A percentile compares a stretch with the other conserved stretches of the same genome.
phyloP scores from a whole-genome alignment of 805 yeast genomes.

The Candida boleticola region DNA sequence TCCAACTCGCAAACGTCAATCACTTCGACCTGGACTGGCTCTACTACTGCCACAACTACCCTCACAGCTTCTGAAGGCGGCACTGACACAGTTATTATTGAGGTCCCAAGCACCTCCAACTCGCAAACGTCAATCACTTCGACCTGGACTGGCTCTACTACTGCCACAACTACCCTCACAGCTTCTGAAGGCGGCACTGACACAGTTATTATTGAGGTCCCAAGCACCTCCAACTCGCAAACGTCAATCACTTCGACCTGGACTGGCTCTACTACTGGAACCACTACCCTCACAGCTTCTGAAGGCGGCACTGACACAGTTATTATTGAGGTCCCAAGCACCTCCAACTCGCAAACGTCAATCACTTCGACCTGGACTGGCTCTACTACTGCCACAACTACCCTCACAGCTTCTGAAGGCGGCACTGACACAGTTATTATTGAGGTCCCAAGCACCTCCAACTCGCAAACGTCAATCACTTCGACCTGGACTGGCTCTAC shows the following conservation, averaged over 20 bases:
- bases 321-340: conserved; percentile 6
- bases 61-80: background rate
- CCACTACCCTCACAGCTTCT: conserved; percentile 6
- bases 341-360: background rate
- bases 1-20: conserved; percentile 5
- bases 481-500: too few relatives aligned
- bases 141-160: conserved; percentile 7
- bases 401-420: conserved; percentile 6
- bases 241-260: background rate
- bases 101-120: conserved; percentile 7
- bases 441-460: conserved; percentile 13
- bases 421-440: conserved; percentile 9
- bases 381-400: conserved; percentile 1
- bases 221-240: conserved; percentile 6
- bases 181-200: conserved; percentile 5
- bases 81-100: conserved; percentile 9
- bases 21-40: conserved; percentile 14
- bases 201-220: conserved; percentile 11
- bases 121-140: background rate
- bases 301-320: conserved; percentile 9
- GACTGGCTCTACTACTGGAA: background rate
- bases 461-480: background rate
- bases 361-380: background rate
- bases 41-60: conserved; percentile 2
- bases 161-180: conserved; percentile 6